A percentile compares a stretch with the other conserved stretches of the same genome.
Evolutionary conservation across 805 yeast species (phyloP).

Genomic region (Suhomyces pyralidae): DNA sequence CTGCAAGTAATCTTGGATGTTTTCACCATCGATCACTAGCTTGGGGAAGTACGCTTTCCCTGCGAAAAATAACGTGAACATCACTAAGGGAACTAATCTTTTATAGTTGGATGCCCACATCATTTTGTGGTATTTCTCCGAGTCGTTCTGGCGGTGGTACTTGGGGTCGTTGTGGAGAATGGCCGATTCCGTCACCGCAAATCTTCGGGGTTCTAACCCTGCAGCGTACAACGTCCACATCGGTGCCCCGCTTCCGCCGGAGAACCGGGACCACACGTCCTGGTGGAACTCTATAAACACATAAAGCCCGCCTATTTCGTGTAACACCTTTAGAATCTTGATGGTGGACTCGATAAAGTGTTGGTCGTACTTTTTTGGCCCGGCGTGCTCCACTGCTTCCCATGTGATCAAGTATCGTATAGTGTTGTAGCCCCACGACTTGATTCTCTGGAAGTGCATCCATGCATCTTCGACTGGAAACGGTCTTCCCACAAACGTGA

Average conservation of each 20-base stretch:
- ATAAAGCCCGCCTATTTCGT: constrained; percentile 66
- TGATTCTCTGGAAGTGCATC: constrained; percentile 65
- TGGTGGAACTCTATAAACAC: constrained; percentile 88
- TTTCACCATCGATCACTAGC: constrained; percentile 63
- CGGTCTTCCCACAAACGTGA: constrained; percentile 82
- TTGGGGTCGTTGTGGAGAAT: constrained; percentile 58
- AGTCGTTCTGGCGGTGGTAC: constrained; percentile 33
- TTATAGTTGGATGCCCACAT: constrained; percentile 88
- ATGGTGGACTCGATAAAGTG: constrained; percentile 71
- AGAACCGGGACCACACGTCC: constrained; percentile 87
- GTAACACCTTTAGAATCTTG: constrained; percentile 54
- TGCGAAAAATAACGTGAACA: constrained; percentile 84
- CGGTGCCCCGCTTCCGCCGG: constrained; percentile 94
- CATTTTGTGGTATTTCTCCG: constrained; percentile 72
- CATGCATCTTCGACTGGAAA: constrained; percentile 72
- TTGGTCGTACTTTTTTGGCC: constrained; percentile 80
- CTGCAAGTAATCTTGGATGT: constrained; percentile 79
- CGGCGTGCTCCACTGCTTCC: constrained; percentile 90
- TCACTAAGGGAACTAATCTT: constrained; percentile 68
- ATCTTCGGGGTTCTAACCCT: constrained; percentile 77
- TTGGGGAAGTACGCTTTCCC: constrained; percentile 78
- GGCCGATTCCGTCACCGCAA: constrained; percentile 74
- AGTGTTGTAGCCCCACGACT: constrained; percentile 77
- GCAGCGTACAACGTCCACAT: constrained; percentile 89
- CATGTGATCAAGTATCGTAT: constrained; percentile 77